Conservation (phyloP, 345 rosid species). For the Passiflora organensis region DNA sequence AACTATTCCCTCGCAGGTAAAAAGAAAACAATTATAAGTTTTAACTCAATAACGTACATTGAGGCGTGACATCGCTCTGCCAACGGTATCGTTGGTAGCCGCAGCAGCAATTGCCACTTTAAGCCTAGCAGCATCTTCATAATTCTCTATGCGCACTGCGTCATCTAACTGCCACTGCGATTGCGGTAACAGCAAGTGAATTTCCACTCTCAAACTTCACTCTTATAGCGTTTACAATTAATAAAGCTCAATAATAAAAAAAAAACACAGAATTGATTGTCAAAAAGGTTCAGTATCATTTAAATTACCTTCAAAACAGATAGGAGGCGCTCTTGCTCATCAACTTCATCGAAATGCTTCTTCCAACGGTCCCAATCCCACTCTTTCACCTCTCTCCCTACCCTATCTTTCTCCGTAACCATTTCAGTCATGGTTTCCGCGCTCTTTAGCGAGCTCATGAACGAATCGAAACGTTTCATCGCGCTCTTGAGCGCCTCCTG, state of each 20-base stretch:
- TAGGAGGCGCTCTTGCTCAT: slow-evolving; percentile 73
- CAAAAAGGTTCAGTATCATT: neutral
- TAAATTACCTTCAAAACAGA: slow-evolving; percentile 86
- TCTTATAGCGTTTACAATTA: neutral
- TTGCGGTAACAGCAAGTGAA: no score
- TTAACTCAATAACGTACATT: slow-evolving; percentile 36
- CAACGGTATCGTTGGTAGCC: slow-evolving; percentile 67
- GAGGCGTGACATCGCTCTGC: slow-evolving; percentile 57
- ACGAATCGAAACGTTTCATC: slow-evolving; percentile 52
- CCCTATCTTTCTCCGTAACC: neutral
- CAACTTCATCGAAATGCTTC: slow-evolving; percentile 69
- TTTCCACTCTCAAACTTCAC: neutral
- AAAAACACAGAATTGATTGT: no score
- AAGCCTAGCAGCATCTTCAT: slow-evolving; percentile 70
- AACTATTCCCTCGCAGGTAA: neutral
- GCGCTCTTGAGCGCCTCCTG: slow-evolving; percentile 47
- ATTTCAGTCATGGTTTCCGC: slow-evolving; percentile 2
- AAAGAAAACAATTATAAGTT: slow-evolving; percentile 2
- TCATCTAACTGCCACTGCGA: slow-evolving; percentile 56
- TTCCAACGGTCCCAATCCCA: slow-evolving; percentile 96
- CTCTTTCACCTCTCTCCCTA: slow-evolving; percentile 11
- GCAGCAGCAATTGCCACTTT: slow-evolving; percentile 95
- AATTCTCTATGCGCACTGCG: slow-evolving; percentile 64
- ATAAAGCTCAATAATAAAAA: no score
- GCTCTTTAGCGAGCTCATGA: slow-evolving; percentile 24